Base-by-base conservation (phyloP, 164 flowering plant genomes). In the Santalum album region DNA sequence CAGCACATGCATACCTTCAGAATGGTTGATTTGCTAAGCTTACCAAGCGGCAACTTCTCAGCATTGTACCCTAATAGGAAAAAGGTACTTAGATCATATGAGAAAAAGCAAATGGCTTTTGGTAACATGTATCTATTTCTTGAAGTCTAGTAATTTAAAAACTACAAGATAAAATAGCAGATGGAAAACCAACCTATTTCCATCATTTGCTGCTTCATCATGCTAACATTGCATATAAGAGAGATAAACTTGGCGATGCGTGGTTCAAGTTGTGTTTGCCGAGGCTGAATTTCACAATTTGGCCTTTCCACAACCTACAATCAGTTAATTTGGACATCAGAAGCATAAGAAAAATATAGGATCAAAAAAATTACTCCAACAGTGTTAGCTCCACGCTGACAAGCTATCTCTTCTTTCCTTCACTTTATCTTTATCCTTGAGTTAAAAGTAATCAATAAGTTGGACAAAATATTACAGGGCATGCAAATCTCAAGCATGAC, bases 41-140 rank as follows among this genome's bases (percentile, higher is more conserved):
- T 91, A 17, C 98, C 98, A 61, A 91, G 86, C 6, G 98, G 98
- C 75, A 91, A 56, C 60, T 84, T 90, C 53, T 91, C 86, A 64
- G 96, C 98, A 72, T 88, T 83, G 67, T 91, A 91, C 51, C 96
- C 96, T 90, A 47, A 54, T 60, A 50, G 19, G 4, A 19, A n/a
- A 43, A n/a, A 19, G 7, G 16, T n/a, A 18, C 21, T 45, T 7
- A 55, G 42, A 38, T 38, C 16, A 38, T 38, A 0, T 14, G 14
- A 38, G 9, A 4, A 38, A 14, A 26, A 20, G 21, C 20, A 19
- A 15, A 43, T 43, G 46, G 6, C 6, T 43, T 19, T 43, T n/a
- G 6, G 4, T 17, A 4, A n/a, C 20, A 9, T 6, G 18, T 38
- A 38, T 38, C 15, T 38, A 17, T 38, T 38, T 38, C 42, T 14